Evolutionary conservation across 2,329 filamentous ascomycete species (phyloP).

Genomic region (Fusarium compactum): DNA sequence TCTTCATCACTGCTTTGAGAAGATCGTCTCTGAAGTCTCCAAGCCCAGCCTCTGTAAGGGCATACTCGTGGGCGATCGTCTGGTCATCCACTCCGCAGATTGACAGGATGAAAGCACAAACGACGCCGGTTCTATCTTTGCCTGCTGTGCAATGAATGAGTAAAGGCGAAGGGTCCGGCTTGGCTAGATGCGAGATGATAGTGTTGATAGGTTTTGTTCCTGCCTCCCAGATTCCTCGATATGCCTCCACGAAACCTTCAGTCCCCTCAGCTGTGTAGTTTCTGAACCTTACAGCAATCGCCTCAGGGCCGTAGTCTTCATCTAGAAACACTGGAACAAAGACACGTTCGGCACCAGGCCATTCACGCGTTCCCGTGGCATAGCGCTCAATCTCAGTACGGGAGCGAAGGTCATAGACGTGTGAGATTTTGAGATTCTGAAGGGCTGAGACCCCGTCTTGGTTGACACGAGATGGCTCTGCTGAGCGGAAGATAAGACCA

Average conservation of each 20-base stretch:
- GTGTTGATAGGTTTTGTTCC: constrained; percentile 64
- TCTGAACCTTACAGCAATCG: constrained; percentile 69
- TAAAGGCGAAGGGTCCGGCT: constrained; percentile 59
- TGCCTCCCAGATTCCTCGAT: constrained; percentile 69
- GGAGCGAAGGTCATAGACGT: constrained; percentile 77
- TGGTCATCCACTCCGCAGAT: constrained; percentile 72
- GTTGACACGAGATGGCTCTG: constrained; percentile 71
- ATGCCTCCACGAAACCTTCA: constrained; percentile 73
- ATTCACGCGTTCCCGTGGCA: constrained; percentile 48
- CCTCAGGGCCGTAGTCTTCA: constrained; percentile 71
- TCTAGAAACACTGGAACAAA: constrained; percentile 75
- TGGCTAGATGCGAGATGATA: constrained; percentile 67
- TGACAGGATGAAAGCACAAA: constrained; percentile 73
- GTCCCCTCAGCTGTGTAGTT: constrained; percentile 69
- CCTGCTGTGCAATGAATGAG: constrained; percentile 81
- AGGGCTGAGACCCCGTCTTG: constrained; percentile 65
- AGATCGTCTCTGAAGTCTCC: constrained; percentile 64
- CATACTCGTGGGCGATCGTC: constrained; percentile 75
- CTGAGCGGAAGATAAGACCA: constrained; percentile 74
- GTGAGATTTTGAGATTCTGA: constrained; percentile 67
- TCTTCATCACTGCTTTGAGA: constrained; percentile 61
- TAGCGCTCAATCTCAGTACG: constrained; percentile 66
- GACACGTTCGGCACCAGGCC: constrained; percentile 60
- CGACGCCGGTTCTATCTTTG: constrained; percentile 80
- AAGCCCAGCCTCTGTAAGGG: constrained; percentile 73